Conservation (phyloP, 2,329 filamentous ascomycete species). For the Xylaria digitata region DNA sequence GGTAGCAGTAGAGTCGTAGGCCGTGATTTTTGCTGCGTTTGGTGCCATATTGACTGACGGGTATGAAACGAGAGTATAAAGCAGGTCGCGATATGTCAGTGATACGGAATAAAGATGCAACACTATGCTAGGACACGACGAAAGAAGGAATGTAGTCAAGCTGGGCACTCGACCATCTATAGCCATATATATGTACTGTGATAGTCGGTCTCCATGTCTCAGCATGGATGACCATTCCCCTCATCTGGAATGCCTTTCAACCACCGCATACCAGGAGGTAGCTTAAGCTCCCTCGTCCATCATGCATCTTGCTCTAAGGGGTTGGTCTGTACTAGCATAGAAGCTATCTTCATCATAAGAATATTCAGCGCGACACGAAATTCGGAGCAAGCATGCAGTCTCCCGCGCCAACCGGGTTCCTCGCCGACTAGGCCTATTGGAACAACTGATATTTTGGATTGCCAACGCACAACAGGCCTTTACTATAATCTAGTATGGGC, state of each 20-base stretch:
- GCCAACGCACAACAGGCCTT: slow-evolving; percentile 8
- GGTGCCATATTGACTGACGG: slow-evolving; percentile 19
- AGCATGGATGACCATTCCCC: background rate
- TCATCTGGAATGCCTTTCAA: slow-evolving; percentile 7
- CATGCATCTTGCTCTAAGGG: background rate
- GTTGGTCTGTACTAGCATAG: background rate
- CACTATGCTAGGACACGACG: no score
- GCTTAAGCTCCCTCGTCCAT: background rate
- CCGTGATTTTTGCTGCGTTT: slow-evolving; percentile 30
- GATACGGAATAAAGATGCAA: no score
- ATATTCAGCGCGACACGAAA: background rate
- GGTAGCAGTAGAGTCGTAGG: slow-evolving; percentile 25
- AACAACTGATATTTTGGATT: background rate
- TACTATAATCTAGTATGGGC: background rate
- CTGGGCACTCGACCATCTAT: no score
- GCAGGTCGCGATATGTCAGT: background rate
- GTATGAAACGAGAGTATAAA: background rate
- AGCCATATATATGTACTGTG: no score
- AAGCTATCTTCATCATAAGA: no score
- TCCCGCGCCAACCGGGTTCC: background rate
- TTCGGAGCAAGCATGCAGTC: background rate
- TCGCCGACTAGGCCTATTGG: background rate
- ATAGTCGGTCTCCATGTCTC: background rate
- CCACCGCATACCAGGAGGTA: background rate
- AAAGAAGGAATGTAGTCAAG: no score